Base-by-base conservation (phyloP, 352 stramenopile genomes). In the Peronospora farinosa region DNA sequence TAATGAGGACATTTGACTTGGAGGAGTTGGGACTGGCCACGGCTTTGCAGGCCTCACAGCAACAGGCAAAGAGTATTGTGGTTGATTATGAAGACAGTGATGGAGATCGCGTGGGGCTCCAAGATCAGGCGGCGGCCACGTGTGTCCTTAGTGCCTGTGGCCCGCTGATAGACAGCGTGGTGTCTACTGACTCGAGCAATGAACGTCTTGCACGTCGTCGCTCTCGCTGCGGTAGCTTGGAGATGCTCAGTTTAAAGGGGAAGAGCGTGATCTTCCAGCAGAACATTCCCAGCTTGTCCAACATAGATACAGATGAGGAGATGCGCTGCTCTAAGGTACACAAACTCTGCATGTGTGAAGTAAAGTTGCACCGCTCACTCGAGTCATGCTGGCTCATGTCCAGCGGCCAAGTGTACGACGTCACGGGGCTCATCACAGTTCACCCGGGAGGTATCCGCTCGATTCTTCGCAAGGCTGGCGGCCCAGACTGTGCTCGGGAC, bases 341-440 rank as follows among this genome's bases (percentile, higher is more conserved):
- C 40, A 88, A 88, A 54, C 73, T 91, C 6, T 91, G 80, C 60
- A 62, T 86, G 27, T 92, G 80, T 45, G 78, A 92, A 48, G 67
- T 92, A 25, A 52, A 69, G 45, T 55, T 74, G 33, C 95, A 99
- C 79, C 92, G 84, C 44, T 86, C 72, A 12, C 57, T 82, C 13
- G 79, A 97, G 13, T 94, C 94, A 63, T 98, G 88, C 57, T 99
- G 96, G 95, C 64, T 99, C 30, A 88, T 98, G 15, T 95, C 97
- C 40, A 75, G 80, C 25, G 59, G 58, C 35, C 72, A 86, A 13
- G 84, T 95, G 25, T 95, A 93, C 58, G 85, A 96, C 61, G 77
- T 93, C 13, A 96, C 84, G 40, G 72, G 78, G 10, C 63, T 92
- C 10, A 51, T 94, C 15, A 65, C 75, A 30, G 56, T 67, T 10